phyloP scores from a whole-genome alignment of 306 rosid species.

The Mucuna pruriens region DNA sequence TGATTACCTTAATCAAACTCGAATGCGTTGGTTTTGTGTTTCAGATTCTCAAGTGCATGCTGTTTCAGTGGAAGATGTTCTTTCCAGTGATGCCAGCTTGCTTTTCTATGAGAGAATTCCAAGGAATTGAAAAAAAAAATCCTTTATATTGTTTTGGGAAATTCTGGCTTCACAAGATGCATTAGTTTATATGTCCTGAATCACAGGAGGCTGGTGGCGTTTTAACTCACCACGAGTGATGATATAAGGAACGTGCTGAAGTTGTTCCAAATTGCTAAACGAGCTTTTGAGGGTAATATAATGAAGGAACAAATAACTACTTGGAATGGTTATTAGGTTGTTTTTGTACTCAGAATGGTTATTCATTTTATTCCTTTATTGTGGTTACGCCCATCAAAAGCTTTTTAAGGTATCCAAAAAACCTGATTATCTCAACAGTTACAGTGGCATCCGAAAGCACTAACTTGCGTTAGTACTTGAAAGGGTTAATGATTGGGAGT shows the following conservation, averaged over 20 bases:
- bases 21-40: constrained; percentile 68
- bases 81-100: constrained; percentile 87
- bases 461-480: not conserved
- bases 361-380: not conserved
- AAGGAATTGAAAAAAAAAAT: constrained; percentile 40
- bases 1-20: constrained; percentile 35
- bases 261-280: constrained; percentile 20
- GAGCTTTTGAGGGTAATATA: not conserved
- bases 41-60: constrained; percentile 81
- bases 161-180: constrained; percentile 15
- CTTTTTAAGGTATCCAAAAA: not conserved
- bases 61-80: constrained; percentile 73
- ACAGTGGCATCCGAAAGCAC: constrained; percentile 3
- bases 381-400: not conserved
- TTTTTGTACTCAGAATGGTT: not conserved
- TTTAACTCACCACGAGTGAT: not conserved
- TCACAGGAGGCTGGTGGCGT: constrained; percentile 1
- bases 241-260: not conserved
- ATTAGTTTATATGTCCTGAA: constrained; percentile 14
- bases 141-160: not conserved
- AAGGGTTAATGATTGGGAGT: not conserved
- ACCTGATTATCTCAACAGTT: not conserved
- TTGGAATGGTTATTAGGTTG: not conserved
- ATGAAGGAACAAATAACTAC: not conserved
- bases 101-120: constrained; percentile 82